These are phyloP conservation scores for Papiliotrema nemorosa DNA, from an alignment of 1,284 basidiomycete species.

Conservation along the genomic window DNA sequence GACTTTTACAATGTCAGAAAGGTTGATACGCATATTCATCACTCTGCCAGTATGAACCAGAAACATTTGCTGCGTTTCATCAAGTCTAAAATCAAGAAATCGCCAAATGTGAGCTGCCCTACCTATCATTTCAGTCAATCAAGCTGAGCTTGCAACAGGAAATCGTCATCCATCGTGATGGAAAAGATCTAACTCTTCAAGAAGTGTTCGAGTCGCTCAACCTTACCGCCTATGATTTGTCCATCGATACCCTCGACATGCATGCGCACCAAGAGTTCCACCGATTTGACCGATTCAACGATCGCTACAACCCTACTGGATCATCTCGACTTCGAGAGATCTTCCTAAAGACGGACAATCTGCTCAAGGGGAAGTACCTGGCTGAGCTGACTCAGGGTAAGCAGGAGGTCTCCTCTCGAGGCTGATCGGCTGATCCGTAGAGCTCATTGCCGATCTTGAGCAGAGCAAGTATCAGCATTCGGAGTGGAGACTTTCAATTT, in stretches of 20 bases:
- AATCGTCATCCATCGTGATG: constrained; percentile 92
- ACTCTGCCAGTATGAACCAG: constrained; percentile 99
- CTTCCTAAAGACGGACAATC: constrained; percentile 98
- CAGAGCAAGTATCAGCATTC: constrained; percentile 99
- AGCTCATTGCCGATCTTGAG: constrained; percentile 93
- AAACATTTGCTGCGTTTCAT: constrained; percentile 99
- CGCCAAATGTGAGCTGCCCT: constrained; percentile 49
- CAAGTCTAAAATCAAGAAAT: constrained; percentile 75
- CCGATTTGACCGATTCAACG: constrained; percentile 92
- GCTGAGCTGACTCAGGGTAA: constrained; percentile 89
- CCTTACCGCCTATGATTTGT: constrained; percentile 94
- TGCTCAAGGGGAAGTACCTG: constrained; percentile 84
- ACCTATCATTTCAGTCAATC: not conserved
- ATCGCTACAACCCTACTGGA: constrained; percentile 56
- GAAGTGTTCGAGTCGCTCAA: constrained; percentile 95
- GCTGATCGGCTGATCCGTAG: constrained; percentile 51
- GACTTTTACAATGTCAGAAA: constrained; percentile 99
- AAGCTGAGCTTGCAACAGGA: constrained; percentile 60
- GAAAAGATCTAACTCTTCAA: constrained; percentile 78
- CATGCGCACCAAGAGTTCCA: constrained; percentile 97
- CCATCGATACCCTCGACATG: constrained; percentile 99
- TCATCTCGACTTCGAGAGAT: constrained; percentile 94
- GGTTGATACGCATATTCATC: constrained; percentile 97
- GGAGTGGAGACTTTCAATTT: constrained; percentile 96
- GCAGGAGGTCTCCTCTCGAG: constrained; percentile 11